phyloP scores from a whole-genome alignment of 164 flowering plant genomes.

The Annona cherimola region DNA sequence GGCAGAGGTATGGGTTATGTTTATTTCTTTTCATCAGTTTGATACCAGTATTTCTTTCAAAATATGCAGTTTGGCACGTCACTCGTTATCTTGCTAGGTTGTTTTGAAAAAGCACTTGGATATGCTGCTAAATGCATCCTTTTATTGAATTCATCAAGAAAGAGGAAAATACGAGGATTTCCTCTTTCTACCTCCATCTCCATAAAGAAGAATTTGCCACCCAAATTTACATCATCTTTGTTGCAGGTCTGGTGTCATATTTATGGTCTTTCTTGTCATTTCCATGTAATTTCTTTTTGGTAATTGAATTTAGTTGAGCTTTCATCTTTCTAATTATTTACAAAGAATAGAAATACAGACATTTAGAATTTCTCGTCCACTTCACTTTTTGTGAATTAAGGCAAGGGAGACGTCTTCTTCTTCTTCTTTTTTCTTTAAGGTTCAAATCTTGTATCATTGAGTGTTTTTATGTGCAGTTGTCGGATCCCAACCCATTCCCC shows the following conservation, averaged over 20 bases:
- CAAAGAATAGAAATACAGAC: no score
- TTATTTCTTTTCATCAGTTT: neutral
- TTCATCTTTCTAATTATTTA: no score
- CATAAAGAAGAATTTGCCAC: neutral
- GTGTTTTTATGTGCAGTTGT: no score
- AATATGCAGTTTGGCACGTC: neutral
- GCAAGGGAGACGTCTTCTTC: no score
- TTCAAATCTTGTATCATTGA: no score
- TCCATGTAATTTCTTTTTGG: neutral
- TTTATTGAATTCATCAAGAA: no score
- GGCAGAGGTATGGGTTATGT: slow-evolving; percentile 56
- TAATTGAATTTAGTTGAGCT: neutral
- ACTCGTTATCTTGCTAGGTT: neutral
- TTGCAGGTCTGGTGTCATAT: neutral
- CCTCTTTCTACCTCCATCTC: neutral
- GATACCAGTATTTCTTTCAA: neutral
- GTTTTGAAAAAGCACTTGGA: no score
- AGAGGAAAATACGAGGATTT: neutral
- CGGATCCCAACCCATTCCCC: no score
- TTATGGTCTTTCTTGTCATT: neutral
- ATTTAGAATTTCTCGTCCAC: no score
- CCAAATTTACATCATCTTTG: neutral
- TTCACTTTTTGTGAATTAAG: no score
- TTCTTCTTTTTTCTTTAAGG: no score
- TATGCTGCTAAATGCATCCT: no score